Evolutionary conservation across 345 rosid genomes (phyloP), one percentile per base, ranked within the genome.

Genomic region (Chamaenerion angustifolium): DNA sequence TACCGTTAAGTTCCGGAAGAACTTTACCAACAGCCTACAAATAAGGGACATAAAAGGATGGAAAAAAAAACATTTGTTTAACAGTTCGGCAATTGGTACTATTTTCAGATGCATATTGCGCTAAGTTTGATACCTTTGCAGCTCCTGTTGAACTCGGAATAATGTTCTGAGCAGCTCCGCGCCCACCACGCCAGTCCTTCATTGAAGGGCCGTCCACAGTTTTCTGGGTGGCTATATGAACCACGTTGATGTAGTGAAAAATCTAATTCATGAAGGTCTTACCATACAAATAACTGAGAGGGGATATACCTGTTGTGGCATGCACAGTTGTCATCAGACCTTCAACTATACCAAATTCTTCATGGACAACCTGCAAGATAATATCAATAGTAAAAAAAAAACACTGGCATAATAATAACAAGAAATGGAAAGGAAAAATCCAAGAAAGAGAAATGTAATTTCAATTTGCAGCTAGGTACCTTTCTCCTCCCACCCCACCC

Each of bases 141-240:
- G 99, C 96, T 35, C 99, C 99, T 48, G 99, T 93, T 35, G 97
- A 82, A 64, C 99, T 93, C 52, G 99, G 99, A 70, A 93, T 93
- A 64, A 93, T 93, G 69, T 93, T 93, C 71, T 88, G 97, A 53
- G 71, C 80, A 59, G 99, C 99, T 46, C 97, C 99, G 42, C 97
- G 80, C 14, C 99, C 99, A 40, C 99, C 99, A 70, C 97, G 67
- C 99, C 99, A 93, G 67, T 93, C 99, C 75, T 93, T 93, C 88
- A 66, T 82, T 21, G 99, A 93, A 50, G 97, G 96, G 17, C 97
- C 97, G 70, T 93, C 99, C 14, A 93, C 99, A 27, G 99, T 79
- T 71, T 93, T 93, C 63, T 93, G 99, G 45, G 96, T 93, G 27
- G 99, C 99, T 93, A 79, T 54, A 72, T 31, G 37, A 48, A 57